A percentile compares a stretch with the other conserved stretches of the same genome.
Conservation (phyloP, 2,329 filamentous ascomycete genomes). For the Myriosclerotinia curreyana region DNA sequence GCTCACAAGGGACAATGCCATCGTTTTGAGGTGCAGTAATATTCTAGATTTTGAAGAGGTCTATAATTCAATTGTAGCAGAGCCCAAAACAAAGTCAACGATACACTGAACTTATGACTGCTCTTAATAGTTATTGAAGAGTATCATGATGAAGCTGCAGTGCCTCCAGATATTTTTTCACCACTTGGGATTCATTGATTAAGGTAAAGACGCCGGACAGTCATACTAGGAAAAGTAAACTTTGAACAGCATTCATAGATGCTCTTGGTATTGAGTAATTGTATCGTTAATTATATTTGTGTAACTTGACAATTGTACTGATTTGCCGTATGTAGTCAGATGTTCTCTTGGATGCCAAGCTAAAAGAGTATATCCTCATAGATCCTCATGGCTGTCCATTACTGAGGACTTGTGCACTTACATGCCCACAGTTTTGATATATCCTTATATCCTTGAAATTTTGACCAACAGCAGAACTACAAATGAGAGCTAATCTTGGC, state of each 20-base stretch:
- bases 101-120: no score
- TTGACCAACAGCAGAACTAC: not conserved
- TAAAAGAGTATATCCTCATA: not conserved
- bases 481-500: no score
- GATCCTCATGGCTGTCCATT: not conserved
- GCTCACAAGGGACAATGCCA: not conserved
- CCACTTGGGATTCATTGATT: not conserved
- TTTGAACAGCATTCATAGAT: not conserved
- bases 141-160: not conserved
- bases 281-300: no score
- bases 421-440: not conserved
- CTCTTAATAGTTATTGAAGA: not conserved
- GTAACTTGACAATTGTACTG: not conserved
- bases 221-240: not conserved
- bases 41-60: not conserved
- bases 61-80: not conserved
- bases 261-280: not conserved
- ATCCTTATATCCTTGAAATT: not conserved
- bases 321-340: not conserved
- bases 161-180: not conserved
- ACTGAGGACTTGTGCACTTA: constrained; percentile 5
- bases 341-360: not conserved
- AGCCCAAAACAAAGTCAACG: not conserved
- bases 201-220: no score
- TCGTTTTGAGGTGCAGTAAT: not conserved